Evolutionary conservation across 2,329 filamentous ascomycete species (phyloP), one percentile per base, ranked within the genome.

Genomic region (Dothideomycetidae sp.): DNA sequence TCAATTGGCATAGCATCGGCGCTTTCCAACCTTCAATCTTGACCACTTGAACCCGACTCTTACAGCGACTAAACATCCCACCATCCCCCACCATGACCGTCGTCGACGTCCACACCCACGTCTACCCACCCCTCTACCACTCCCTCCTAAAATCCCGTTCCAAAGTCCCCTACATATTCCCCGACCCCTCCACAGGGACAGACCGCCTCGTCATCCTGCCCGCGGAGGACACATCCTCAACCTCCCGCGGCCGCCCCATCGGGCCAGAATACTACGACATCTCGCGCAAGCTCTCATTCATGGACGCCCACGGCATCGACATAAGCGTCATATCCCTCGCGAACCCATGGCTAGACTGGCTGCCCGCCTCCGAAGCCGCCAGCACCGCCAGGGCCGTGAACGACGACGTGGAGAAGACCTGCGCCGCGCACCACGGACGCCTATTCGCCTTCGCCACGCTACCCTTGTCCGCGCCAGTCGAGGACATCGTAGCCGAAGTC

Each of bases 311-410:
- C 60, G 64, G 64, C 37, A 93, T 94, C 54, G 71, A 80, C 56
- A 75, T 79, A 45, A 90, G 81, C 1, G 81, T 93, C 35, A 75
- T 94, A 44, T 90, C 82, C 1, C 73, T 93, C 14, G 86, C 86
- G 10, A 94, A 94, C 53, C 86, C 86, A 0, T 94, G 86, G 86
- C 70, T 94, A 2, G 86, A 94, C 58, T 94, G 93, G 53, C 60
- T 93, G 0, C 58, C 64, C 0, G 54, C 72, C 0, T 55, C 63
- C 3, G 71, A 78, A 46, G 80, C 81, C 0, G 71, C 69, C 2
- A 54, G 59, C 18, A 74, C 77, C 33, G 83, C 83, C 1, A 52
- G 61, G 37, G 65, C 64, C 1, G 77, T 93, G 55, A 94, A 93
- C 56, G 64, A 77, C 46, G 82, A 88, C 46, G 77, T 93, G 36